Evolutionary conservation across 2,329 filamentous ascomycete genomes (phyloP).

Genomic region (Xylaria sp.): DNA sequence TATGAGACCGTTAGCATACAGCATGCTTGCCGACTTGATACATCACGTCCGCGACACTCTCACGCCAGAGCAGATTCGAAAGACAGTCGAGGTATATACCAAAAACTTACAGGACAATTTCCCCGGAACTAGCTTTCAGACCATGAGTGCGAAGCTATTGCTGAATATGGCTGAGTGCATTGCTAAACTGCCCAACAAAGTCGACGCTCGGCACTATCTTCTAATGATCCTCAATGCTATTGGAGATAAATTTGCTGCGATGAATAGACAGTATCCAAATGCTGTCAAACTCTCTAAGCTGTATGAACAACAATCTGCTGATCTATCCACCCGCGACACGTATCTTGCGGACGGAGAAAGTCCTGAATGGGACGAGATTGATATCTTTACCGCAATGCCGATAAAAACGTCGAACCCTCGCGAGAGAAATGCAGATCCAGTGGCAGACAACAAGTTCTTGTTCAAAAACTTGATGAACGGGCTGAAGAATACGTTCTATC

Average conservation of each 20-base stretch:
- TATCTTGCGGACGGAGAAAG: slow-evolving; percentile 83
- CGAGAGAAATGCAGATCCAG: slow-evolving; percentile 86
- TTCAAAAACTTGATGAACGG: slow-evolving; percentile 97
- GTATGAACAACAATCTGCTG: slow-evolving; percentile 72
- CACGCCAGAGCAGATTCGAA: slow-evolving; percentile 86
- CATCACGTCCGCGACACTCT: slow-evolving; percentile 95
- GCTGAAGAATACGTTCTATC: slow-evolving; percentile 94
- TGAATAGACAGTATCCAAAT: slow-evolving; percentile 96
- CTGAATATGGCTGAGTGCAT: slow-evolving; percentile 99
- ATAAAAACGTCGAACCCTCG: slow-evolving; percentile 94
- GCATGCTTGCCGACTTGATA: slow-evolving; percentile 97
- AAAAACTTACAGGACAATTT: slow-evolving; percentile 95
- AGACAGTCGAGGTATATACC: slow-evolving; percentile 96
- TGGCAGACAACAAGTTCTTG: slow-evolving; percentile 95
- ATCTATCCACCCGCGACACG: slow-evolving; percentile 68
- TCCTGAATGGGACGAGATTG: slow-evolving; percentile 97
- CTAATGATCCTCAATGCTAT: slow-evolving; percentile 98
- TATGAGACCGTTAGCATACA: slow-evolving; percentile 93
- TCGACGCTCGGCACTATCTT: slow-evolving; percentile 91
- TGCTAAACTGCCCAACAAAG: slow-evolving; percentile 89
- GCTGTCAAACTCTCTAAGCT: slow-evolving; percentile 89
- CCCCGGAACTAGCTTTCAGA: slow-evolving; percentile 97
- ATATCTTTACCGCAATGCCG: slow-evolving; percentile 94
- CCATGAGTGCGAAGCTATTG: slow-evolving; percentile 96
- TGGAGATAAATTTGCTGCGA: slow-evolving; percentile 95